Percentiles rank a stretch among this genome's conserved stretches.
Evolutionary conservation across 352 stramenopile genomes (phyloP).

Genomic region (Hyaloperonospora arabidopsidis): DNA sequence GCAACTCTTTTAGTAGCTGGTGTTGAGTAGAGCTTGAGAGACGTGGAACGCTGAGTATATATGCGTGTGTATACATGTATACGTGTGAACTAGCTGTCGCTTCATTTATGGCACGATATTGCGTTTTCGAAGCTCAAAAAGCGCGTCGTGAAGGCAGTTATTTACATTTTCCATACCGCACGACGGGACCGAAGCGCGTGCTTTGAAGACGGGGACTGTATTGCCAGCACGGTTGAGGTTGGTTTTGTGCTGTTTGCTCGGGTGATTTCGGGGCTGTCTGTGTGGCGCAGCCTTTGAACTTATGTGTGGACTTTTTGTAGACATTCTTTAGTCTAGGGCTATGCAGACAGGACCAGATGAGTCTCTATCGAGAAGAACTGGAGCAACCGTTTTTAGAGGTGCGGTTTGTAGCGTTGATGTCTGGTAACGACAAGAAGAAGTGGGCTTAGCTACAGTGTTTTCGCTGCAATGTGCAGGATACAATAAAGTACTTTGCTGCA

Average conservation of each 20-base stretch:
- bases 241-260: background rate
- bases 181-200: slow-evolving; percentile 45
- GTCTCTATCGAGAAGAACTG: slow-evolving; percentile 70
- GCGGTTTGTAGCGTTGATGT: background rate
- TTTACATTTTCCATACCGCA: slow-evolving; percentile 56
- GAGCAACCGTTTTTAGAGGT: slow-evolving; percentile 67
- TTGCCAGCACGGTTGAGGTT: slow-evolving; percentile 66
- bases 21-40: background rate
- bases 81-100: slow-evolving; percentile 41
- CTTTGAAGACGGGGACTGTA: slow-evolving; percentile 66
- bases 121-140: slow-evolving; percentile 65
- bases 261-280: background rate
- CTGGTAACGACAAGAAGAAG: no score
- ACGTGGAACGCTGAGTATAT: background rate
- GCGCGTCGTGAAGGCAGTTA: slow-evolving; percentile 50
- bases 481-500: slow-evolving; percentile 54
- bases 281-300: background rate
- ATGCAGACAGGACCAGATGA: slow-evolving; percentile 74
- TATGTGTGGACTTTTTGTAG: slow-evolving; percentile 26
- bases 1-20: background rate
- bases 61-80: background rate
- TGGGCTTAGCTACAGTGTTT: background rate
- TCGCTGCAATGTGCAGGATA: slow-evolving; percentile 38
- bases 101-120: slow-evolving; percentile 83
- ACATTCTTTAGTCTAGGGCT: slow-evolving; percentile 71